These are phyloP conservation scores for Syzygium syzygioides DNA, from an alignment of 441 rosid species.

Conservation along the genomic window DNA sequence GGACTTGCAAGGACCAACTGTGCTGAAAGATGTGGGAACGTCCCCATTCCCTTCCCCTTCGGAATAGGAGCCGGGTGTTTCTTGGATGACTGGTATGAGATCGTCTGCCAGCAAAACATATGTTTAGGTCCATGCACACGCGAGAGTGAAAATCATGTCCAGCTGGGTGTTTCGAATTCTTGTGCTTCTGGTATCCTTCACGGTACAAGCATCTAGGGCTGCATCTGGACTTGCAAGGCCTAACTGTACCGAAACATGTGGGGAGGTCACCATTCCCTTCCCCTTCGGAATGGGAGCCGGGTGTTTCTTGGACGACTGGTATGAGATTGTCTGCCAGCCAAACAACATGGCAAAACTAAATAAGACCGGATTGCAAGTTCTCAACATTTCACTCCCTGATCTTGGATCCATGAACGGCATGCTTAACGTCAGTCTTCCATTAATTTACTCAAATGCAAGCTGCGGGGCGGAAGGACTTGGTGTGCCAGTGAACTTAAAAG, in stretches of 20 bases:
- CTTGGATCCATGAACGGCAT: neutral
- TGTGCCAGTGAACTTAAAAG: neutral
- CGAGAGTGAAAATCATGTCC: neutral
- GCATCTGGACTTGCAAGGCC: neutral
- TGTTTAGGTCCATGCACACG: neutral
- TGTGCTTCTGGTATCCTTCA: neutral
- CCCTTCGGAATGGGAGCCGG: neutral
- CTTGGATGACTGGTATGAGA: neutral
- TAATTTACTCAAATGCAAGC: neutral
- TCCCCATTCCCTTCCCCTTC: neutral
- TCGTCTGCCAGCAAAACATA: neutral
- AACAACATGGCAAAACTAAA: neutral
- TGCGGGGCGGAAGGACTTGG: fast-evolving
- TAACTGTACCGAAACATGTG: neutral
- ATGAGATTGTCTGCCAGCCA: neutral
- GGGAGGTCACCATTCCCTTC: neutral
- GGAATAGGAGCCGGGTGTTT: neutral
- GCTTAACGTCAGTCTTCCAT: neutral
- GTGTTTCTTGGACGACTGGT: neutral
- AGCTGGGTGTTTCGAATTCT: neutral
- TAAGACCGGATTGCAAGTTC: neutral
- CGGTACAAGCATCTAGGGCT: neutral
- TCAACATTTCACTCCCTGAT: neutral
- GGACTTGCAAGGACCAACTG: neutral
- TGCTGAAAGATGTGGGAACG: neutral